A percentile compares a stretch with the other conserved stretches of the same genome.
phyloP scores from a whole-genome alignment of 2,329 filamentous ascomycete genomes.

The Paecilomyces sp. region DNA sequence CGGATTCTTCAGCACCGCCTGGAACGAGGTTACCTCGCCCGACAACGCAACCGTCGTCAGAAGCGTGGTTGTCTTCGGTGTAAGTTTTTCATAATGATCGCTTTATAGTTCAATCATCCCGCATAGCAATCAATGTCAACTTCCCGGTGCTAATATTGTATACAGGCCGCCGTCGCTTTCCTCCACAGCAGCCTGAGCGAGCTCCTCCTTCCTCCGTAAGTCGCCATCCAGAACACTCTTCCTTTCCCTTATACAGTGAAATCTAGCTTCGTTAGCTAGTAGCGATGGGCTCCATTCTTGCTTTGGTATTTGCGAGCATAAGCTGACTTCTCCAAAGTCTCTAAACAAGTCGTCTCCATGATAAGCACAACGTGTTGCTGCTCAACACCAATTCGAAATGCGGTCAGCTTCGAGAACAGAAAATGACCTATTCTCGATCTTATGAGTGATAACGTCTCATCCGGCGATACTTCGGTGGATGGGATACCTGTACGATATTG shows the following conservation, averaged over 20 bases:
- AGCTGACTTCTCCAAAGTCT: background rate
- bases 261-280: background rate
- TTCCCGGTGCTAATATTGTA: slow-evolving; percentile 7
- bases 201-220: slow-evolving; percentile 56
- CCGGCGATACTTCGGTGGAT: background rate
- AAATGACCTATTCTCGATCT: background rate
- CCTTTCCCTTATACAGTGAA: background rate
- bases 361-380: background rate
- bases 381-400: background rate
- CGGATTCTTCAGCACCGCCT: slow-evolving; percentile 53
- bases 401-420: background rate
- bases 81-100: slow-evolving; percentile 35
- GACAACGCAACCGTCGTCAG: slow-evolving; percentile 64
- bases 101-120: slow-evolving; percentile 1
- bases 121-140: background rate
- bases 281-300: background rate
- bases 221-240: slow-evolving; percentile 6
- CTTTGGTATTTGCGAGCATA: background rate
- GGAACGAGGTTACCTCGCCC: slow-evolving; percentile 56
- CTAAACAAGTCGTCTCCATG: background rate
- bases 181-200: slow-evolving; percentile 63
- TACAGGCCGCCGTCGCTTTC: slow-evolving; percentile 58
- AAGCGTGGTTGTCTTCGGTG: slow-evolving; percentile 61
- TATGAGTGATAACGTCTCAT: background rate
- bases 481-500: background rate